These are phyloP conservation scores for Talaromyces thailandensis DNA, from an alignment of 495 filamentous ascomycete genomes.

Conservation along the genomic window DNA sequence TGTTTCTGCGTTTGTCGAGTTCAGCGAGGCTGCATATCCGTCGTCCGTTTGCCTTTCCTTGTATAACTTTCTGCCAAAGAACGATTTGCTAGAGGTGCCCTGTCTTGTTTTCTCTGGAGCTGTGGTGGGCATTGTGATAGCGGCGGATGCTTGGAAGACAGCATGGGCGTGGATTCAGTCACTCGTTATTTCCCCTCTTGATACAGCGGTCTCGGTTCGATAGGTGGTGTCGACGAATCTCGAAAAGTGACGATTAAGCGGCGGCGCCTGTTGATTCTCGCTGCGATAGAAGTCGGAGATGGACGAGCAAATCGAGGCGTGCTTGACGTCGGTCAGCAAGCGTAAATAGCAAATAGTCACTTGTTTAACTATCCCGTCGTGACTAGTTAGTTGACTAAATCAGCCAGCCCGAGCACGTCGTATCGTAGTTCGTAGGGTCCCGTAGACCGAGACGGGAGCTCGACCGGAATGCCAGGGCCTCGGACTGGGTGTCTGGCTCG, in stretches of 20 bases:
- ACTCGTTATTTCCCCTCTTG: not conserved
- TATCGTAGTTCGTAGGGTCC: not conserved
- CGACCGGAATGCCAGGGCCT: constrained; percentile 7
- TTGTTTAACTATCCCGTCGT: not conserved
- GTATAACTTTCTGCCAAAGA: constrained; percentile 70
- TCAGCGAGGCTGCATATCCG: constrained; percentile 39
- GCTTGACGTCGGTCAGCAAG: not conserved
- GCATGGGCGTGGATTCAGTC: constrained; percentile 23
- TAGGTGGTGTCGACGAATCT: not conserved
- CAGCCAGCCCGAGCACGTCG: not conserved
- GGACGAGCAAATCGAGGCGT: not conserved
- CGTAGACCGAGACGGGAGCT: constrained; percentile 4
- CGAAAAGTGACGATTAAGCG: not conserved
- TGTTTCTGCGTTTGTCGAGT: constrained; percentile 27
- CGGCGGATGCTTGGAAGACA: constrained; percentile 28
- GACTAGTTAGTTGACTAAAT: not conserved
- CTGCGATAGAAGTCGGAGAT: not conserved
- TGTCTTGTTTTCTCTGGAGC: constrained; percentile 71
- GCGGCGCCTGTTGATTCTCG: not conserved
- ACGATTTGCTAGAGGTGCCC: constrained; percentile 76
- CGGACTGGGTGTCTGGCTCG: not conserved
- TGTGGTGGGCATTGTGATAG: constrained; percentile 40
- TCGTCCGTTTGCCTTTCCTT: constrained; percentile 61
- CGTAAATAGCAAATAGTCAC: not conserved
- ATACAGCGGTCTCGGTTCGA: not conserved